Percentiles rank a stretch among this genome's conserved stretches.
Evolutionary conservation across 208 protist genomes (phyloP).

Genomic region (Porcisia deanei): DNA sequence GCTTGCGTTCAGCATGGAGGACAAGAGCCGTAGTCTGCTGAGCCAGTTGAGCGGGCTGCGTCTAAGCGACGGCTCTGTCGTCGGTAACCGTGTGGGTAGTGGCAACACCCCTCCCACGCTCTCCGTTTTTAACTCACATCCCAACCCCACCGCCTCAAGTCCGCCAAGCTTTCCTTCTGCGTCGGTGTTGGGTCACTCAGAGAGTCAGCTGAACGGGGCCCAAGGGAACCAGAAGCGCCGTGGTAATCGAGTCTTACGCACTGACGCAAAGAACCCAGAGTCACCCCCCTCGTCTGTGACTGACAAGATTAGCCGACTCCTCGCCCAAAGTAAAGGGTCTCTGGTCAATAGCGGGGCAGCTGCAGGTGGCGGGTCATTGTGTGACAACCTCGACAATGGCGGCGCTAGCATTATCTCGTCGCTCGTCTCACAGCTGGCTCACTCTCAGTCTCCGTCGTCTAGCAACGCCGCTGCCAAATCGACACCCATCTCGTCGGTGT

Average conservation of each 20-base stretch:
- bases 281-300: constrained; percentile 8
- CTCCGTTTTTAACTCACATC: constrained; percentile 8
- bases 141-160: constrained; percentile 11
- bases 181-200: constrained; percentile 4
- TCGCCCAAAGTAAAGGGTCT: constrained; percentile 31
- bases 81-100: constrained; percentile 24
- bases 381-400: constrained; percentile 6
- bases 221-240: constrained; percentile 15
- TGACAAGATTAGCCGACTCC: constrained; percentile 34
- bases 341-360: constrained; percentile 7
- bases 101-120: constrained; percentile 24
- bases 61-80: constrained; percentile 44
- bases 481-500: constrained; percentile 4
- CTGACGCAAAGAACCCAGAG: neutral
- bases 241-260: neutral
- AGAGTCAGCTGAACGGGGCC: neutral
- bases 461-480: constrained; percentile 18
- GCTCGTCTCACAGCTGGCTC: constrained; percentile 14
- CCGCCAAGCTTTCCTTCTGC: constrained; percentile 25
- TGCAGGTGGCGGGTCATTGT: neutral
- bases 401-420: constrained; percentile 21
- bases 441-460: constrained; percentile 12
- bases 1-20: constrained; percentile 9
- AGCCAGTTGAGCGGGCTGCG: constrained; percentile 45
- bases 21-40: constrained; percentile 29